These are phyloP conservation scores for Metschnikowia lochheadii DNA, from an alignment of 805 yeast genomes.

Conservation along the genomic window DNA sequence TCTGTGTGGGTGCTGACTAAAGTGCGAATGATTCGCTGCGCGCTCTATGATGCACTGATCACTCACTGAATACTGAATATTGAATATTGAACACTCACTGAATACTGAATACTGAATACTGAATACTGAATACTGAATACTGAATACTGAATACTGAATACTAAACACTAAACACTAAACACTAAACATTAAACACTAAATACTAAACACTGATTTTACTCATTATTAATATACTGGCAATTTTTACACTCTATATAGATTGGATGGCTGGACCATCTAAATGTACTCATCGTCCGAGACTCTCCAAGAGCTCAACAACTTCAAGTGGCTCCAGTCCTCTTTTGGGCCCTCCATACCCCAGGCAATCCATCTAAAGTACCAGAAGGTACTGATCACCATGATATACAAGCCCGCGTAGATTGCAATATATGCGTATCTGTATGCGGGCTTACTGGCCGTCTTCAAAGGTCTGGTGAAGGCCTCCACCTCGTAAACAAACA, in stretches of 20 bases:
- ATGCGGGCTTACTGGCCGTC: slow-evolving; percentile 6
- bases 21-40: slow-evolving; percentile 2
- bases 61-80: not conserved
- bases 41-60: not conserved
- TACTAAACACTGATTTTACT: no score
- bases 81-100: no score
- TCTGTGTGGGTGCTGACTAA: slow-evolving; percentile 1
- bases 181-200: no score
- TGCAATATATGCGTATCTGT: slow-evolving; percentile 12
- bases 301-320: slow-evolving; percentile 40
- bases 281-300: slow-evolving; percentile 36
- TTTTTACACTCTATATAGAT: no score
- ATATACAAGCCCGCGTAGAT: slow-evolving; percentile 47
- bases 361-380: slow-evolving; percentile 61
- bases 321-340: slow-evolving; percentile 36
- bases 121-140: no score
- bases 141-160: no score
- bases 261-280: slow-evolving; percentile 3
- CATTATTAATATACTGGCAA: no score
- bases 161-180: no score
- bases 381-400: slow-evolving; percentile 53
- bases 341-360: slow-evolving; percentile 71
- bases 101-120: no score
- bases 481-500: slow-evolving; percentile 60
- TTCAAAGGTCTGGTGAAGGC: slow-evolving; percentile 27